A percentile compares a stretch with the other conserved stretches of the same genome.
phyloP scores from a whole-genome alignment of 164 flowering plant species.

The Paratinospora sagittata region DNA sequence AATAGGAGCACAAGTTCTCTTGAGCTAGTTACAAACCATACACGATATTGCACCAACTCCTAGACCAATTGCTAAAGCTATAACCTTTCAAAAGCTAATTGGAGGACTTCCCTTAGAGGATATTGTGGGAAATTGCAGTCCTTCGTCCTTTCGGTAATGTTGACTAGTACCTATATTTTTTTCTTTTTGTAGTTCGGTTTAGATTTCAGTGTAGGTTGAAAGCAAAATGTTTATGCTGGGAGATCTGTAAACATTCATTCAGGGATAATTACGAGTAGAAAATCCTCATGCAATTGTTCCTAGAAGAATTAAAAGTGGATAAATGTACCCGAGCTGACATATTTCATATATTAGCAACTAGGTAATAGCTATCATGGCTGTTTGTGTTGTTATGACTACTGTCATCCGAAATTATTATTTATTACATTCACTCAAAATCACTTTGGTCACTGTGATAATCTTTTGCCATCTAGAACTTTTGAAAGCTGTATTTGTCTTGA shows the following conservation, averaged over 20 bases:
- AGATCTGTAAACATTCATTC: background rate
- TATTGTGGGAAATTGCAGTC: background rate
- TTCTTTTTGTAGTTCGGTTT: background rate
- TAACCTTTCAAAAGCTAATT: too few species aligned
- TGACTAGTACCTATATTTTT: background rate
- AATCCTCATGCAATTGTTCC: too few species aligned
- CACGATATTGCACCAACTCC: too few species aligned
- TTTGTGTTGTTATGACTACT: background rate
- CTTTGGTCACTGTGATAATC: background rate
- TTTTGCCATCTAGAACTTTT: background rate
- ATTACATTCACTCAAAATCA: background rate
- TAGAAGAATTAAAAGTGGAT: too few species aligned
- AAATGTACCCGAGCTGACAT: too few species aligned
- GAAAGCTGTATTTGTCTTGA: background rate
- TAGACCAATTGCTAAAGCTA: too few species aligned
- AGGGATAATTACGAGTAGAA: background rate
- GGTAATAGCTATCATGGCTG: background rate
- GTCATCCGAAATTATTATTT: background rate
- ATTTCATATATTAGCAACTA: too few species aligned
- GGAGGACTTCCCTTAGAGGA: background rate
- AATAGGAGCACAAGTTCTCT: too few species aligned
- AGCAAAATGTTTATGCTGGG: background rate
- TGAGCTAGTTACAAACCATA: too few species aligned
- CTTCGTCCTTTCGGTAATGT: background rate
- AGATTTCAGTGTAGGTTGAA: background rate